Conservation (phyloP, 495 filamentous ascomycete species). For the Astrocystis sublimbata region DNA sequence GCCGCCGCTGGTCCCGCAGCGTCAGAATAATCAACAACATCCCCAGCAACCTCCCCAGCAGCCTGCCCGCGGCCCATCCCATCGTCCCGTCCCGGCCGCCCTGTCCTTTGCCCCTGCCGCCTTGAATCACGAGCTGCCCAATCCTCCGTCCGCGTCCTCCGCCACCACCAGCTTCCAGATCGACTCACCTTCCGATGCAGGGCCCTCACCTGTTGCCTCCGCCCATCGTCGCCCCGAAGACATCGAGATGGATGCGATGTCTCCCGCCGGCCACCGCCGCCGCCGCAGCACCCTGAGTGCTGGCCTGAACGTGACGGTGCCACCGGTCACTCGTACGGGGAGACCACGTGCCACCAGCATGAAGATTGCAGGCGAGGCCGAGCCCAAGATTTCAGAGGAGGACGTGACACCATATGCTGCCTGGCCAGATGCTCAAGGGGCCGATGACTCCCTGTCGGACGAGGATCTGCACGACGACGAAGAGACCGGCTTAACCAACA, state of each 20-base stretch:
- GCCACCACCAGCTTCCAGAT: constrained; percentile 36
- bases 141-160: constrained; percentile 33
- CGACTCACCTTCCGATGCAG: constrained; percentile 34
- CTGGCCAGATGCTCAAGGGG: constrained; percentile 24
- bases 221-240: constrained; percentile 35
- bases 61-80: background rate
- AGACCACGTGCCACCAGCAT: constrained; percentile 47
- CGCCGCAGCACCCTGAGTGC: constrained; percentile 57
- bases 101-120: constrained; percentile 24
- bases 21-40: background rate
- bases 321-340: constrained; percentile 46
- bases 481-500: constrained; percentile 79
- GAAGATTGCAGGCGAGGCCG: constrained; percentile 36
- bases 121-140: constrained; percentile 27
- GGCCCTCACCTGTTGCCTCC: constrained; percentile 24
- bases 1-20: constrained; percentile 5
- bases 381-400: constrained; percentile 46
- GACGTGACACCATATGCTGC: constrained; percentile 28
- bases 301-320: constrained; percentile 43
- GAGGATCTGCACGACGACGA: constrained; percentile 85
- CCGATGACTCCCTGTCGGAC: constrained; percentile 51
- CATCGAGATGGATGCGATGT: constrained; percentile 52
- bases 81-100: constrained; percentile 2
- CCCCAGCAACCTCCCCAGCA: background rate
- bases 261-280: constrained; percentile 53